A percentile compares a stretch with the other conserved stretches of the same genome.
Conservation (phyloP, 805 yeast genomes). For the Sugiyamaella americana region DNA sequence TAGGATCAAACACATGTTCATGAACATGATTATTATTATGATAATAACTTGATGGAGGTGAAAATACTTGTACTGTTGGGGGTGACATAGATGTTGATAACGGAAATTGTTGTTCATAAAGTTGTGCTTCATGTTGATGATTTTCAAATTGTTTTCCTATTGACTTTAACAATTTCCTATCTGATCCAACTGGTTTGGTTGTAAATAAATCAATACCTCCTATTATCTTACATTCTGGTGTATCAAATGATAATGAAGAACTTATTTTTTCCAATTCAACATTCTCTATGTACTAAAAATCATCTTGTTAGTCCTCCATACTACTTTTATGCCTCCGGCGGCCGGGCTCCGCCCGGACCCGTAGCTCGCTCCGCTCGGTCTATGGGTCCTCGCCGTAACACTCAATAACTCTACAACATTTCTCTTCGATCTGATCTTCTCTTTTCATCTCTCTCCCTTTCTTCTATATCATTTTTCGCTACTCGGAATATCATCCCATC, state of each 20-base stretch:
- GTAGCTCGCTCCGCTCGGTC: too few relatives aligned
- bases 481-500: too few relatives aligned
- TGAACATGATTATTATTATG: neutral
- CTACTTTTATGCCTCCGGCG: too few relatives aligned
- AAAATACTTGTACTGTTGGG: conserved; percentile 22
- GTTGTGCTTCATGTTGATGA: conserved; percentile 27
- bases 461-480: too few relatives aligned
- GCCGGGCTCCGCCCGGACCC: too few relatives aligned
- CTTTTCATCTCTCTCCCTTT: too few relatives aligned
- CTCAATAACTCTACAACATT: too few relatives aligned
- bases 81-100: conserved; percentile 12
- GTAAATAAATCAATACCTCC: conserved; percentile 94
- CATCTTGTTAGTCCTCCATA: too few relatives aligned
- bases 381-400: too few relatives aligned
- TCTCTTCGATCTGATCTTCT: too few relatives aligned
- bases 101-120: conserved; percentile 8
- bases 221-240: conserved; percentile 65
- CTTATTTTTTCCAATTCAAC: conserved; percentile 88
- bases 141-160: conserved; percentile 74
- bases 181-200: conserved; percentile 88
- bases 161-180: conserved; percentile 79
- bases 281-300: conserved; percentile 86
- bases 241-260: conserved; percentile 74
- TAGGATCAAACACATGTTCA: neutral
- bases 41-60: conserved; percentile 20